phyloP scores from a whole-genome alignment of 2,329 filamentous ascomycete species.

The Epichloe coenophiala region DNA sequence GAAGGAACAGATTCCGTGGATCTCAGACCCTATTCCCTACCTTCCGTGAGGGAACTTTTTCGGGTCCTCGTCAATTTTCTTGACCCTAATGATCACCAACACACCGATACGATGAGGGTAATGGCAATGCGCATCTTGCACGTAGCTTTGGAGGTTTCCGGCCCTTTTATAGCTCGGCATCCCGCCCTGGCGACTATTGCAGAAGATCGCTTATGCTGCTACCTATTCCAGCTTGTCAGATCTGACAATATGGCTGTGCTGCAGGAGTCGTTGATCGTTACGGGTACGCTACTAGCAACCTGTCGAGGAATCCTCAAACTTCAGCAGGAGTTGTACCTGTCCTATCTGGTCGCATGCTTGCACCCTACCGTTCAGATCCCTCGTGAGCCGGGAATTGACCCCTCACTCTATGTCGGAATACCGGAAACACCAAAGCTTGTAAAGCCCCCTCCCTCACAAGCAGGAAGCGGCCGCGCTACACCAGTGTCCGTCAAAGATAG shows the following conservation, averaged over 20 bases:
- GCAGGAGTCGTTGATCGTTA: slow-evolving; percentile 83
- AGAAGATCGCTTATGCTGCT: slow-evolving; percentile 83
- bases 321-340: slow-evolving; percentile 91
- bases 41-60: slow-evolving; percentile 89
- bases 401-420: slow-evolving; percentile 81
- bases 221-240: slow-evolving; percentile 89
- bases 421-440: slow-evolving; percentile 81
- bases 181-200: slow-evolving; percentile 77
- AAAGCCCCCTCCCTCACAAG: slow-evolving; percentile 62
- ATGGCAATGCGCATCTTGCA: slow-evolving; percentile 97
- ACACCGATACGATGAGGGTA: slow-evolving; percentile 89
- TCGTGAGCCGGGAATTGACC: slow-evolving; percentile 77
- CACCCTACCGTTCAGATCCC: slow-evolving; percentile 93
- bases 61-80: slow-evolving; percentile 85
- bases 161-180: slow-evolving; percentile 86
- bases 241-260: slow-evolving; percentile 94
- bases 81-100: slow-evolving; percentile 82
- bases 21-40: slow-evolving; percentile 81
- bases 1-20: slow-evolving; percentile 36
- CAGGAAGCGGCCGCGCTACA: slow-evolving; percentile 69
- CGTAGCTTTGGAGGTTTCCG: slow-evolving; percentile 89
- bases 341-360: slow-evolving; percentile 85
- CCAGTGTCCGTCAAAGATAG: slow-evolving; percentile 86
- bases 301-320: slow-evolving; percentile 84
- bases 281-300: slow-evolving; percentile 79